phyloP scores from a whole-genome alignment of 2,329 filamentous ascomycete species.

The Raffaelea deltoideospora region DNA sequence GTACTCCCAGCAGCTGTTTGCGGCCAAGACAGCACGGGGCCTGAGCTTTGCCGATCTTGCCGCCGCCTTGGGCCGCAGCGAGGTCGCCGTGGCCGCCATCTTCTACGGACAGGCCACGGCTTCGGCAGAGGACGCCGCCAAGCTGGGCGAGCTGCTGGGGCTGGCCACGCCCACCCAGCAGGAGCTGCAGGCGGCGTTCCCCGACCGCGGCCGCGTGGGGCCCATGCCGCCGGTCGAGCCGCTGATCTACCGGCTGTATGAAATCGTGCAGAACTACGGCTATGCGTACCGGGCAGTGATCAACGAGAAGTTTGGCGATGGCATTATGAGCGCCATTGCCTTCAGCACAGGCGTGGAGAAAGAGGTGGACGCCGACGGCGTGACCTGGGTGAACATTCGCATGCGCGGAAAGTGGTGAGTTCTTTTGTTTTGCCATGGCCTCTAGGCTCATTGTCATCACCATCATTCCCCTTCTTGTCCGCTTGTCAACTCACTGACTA shows the following conservation, averaged over 20 bases:
- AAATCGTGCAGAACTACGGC: constrained; percentile 93
- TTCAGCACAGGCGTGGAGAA: constrained; percentile 89
- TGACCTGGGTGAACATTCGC: constrained; percentile 73
- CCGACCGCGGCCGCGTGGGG: constrained; percentile 63
- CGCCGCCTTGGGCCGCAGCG: constrained; percentile 55
- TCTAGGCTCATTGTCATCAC: neutral
- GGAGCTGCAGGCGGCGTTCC: constrained; percentile 46
- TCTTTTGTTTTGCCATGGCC: neutral
- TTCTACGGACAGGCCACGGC: constrained; percentile 64
- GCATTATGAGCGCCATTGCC: constrained; percentile 92
- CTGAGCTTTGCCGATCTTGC: constrained; percentile 71
- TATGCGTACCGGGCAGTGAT: constrained; percentile 90
- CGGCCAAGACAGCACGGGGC: constrained; percentile 60
- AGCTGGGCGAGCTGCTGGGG: constrained; percentile 42
- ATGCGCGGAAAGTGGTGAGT: constrained; percentile 69
- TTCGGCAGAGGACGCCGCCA: constrained; percentile 32
- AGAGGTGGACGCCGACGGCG: constrained; percentile 73
- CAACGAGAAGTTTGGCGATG: constrained; percentile 89
- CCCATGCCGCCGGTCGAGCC: constrained; percentile 79
- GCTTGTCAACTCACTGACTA: neutral
- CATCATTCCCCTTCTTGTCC: constrained; percentile 3
- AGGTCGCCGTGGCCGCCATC: constrained; percentile 73
- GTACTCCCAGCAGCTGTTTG: constrained; percentile 60
- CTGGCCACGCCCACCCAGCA: constrained; percentile 33
- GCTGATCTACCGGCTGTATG: constrained; percentile 78